These are phyloP conservation scores for Clonostachys rhizophaga DNA, from an alignment of 2,329 filamentous ascomycete genomes.

Conservation along the genomic window DNA sequence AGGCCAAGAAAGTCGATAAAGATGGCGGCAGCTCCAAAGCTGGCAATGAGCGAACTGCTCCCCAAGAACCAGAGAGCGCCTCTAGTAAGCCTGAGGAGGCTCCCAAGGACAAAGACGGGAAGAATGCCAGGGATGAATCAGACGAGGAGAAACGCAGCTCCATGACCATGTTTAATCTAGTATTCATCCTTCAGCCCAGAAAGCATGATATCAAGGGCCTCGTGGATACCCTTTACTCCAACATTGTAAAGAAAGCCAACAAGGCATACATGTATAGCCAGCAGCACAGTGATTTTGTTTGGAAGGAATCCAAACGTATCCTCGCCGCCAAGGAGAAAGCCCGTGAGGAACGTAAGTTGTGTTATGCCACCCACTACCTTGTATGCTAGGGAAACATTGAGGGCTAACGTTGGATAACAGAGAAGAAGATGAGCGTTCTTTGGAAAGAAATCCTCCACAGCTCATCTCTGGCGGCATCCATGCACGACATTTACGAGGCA, in stretches of 20 bases:
- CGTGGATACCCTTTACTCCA: slow-evolving; percentile 73
- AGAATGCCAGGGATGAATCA: slow-evolving; percentile 38
- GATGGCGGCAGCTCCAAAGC: slow-evolving; percentile 11
- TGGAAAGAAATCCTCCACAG: slow-evolving; percentile 68
- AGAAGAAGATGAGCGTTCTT: slow-evolving; percentile 56
- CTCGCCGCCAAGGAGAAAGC: slow-evolving; percentile 77
- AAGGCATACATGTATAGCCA: slow-evolving; percentile 93
- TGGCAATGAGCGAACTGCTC: slow-evolving; percentile 10
- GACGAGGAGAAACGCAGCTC: slow-evolving; percentile 59
- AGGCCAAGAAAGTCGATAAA: slow-evolving; percentile 47
- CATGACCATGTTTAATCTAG: slow-evolving; percentile 97
- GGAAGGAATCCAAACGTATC: slow-evolving; percentile 83
- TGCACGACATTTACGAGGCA: slow-evolving; percentile 76
- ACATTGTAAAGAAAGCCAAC: slow-evolving; percentile 88
- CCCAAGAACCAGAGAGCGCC: slow-evolving; percentile 3
- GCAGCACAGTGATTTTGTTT: slow-evolving; percentile 83
- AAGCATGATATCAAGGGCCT: slow-evolving; percentile 72
- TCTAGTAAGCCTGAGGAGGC: slow-evolving; percentile 11
- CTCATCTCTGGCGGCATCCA: slow-evolving; percentile 77
- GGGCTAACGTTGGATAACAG: slow-evolving; percentile 20
- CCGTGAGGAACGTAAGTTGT: slow-evolving; percentile 56
- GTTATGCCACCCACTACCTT: not conserved
- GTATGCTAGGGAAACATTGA: not conserved
- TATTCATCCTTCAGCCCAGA: slow-evolving; percentile 83
- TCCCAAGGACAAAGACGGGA: slow-evolving; percentile 16